These are phyloP conservation scores for Globisporangium okanoganense DNA, from an alignment of 352 stramenopile species.

Conservation along the genomic window DNA sequence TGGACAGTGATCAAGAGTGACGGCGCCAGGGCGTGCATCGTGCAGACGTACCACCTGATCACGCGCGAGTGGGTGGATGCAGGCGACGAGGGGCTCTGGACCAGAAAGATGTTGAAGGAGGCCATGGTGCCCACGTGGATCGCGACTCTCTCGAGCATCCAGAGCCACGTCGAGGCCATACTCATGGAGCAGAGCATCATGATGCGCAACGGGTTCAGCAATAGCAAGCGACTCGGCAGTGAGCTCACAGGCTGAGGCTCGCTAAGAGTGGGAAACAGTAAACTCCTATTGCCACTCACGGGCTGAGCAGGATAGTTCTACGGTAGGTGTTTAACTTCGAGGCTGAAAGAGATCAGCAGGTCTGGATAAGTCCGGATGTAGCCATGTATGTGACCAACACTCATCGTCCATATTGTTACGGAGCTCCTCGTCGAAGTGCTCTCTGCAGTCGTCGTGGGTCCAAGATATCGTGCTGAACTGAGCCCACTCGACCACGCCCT, in stretches of 20 bases:
- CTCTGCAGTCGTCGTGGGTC: too few species aligned
- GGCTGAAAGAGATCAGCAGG: too few species aligned
- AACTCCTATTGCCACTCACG: too few species aligned
- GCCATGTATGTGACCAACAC: too few species aligned
- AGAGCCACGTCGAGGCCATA: neutral
- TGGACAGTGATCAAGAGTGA: neutral
- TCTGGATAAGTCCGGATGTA: too few species aligned
- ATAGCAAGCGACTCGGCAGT: neutral
- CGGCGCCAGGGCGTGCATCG: neutral
- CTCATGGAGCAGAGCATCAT: neutral
- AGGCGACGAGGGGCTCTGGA: neutral
- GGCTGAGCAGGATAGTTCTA: too few species aligned
- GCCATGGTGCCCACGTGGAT: neutral
- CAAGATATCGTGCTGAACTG: too few species aligned
- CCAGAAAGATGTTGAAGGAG: neutral
- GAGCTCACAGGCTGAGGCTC: neutral
- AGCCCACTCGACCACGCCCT: too few species aligned
- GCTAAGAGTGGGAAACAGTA: too few species aligned
- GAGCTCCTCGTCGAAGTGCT: too few species aligned
- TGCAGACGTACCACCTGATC: constrained; percentile 1
- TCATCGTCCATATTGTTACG: too few species aligned
- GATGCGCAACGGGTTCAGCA: neutral
- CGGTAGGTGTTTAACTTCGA: too few species aligned
- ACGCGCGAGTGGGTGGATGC: neutral
- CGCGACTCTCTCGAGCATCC: neutral